Conservation (phyloP, 2,329 filamentous ascomycete species). For the Pseudopyrenochaeta lycopersici region DNA sequence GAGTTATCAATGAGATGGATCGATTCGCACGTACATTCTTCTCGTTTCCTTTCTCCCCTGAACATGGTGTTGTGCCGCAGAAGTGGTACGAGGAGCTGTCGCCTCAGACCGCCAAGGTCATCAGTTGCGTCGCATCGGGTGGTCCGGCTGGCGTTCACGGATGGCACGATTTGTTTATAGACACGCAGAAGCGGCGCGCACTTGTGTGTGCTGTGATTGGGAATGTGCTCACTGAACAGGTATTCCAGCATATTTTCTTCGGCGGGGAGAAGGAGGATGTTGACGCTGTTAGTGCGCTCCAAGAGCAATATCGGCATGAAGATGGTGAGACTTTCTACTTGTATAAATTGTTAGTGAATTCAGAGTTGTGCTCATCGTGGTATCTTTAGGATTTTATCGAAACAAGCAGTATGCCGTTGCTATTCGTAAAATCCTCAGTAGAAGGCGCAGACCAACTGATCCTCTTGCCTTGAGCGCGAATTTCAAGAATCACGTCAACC, state of each 20-base stretch:
- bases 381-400: conserved; percentile 33
- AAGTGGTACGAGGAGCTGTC: conserved; percentile 10
- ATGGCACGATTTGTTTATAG: conserved; percentile 36
- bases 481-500: conserved; percentile 33
- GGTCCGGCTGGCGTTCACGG: conserved; percentile 30
- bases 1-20: conserved; percentile 26
- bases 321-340: conserved; percentile 32
- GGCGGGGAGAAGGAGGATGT: conserved; percentile 20
- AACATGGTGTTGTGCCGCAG: neutral
- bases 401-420: conserved; percentile 17
- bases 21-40: conserved; percentile 21
- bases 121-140: conserved; percentile 35
- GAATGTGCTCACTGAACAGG: conserved; percentile 42
- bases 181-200: conserved; percentile 24
- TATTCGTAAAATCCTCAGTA: conserved; percentile 12
- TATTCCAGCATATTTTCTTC: conserved; percentile 37
- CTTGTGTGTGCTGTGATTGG: conserved; percentile 39
- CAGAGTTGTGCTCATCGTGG: conserved; percentile 2
- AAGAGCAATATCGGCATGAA: conserved; percentile 14
- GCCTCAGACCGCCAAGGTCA: conserved; percentile 29
- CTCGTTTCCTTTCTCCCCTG: neutral
- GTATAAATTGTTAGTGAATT: neutral
- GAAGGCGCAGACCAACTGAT: neutral
- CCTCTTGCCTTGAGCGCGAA: conserved; percentile 19
- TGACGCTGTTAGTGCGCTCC: conserved; percentile 5